Evolutionary conservation across 768 basidiomycete species (phyloP), one percentile per base, ranked within the genome.

Genomic region (Mycena metata): DNA sequence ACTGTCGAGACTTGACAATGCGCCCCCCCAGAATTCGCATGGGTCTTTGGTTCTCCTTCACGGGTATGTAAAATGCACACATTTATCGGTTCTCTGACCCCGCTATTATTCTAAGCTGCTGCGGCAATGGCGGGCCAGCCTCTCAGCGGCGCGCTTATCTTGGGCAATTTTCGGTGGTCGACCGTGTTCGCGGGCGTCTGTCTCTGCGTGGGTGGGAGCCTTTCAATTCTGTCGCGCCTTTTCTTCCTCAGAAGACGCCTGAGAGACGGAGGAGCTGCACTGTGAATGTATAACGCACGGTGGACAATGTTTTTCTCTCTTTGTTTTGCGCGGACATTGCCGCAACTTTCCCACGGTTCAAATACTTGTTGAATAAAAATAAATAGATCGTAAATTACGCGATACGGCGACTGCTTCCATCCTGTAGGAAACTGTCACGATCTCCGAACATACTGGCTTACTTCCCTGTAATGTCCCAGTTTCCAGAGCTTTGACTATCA

Each of bases 11-110:
- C 12, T 47, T 64, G 2, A 12, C n/a, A 12, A 41, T 19, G n/a
- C 30, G 17, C 23, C 15, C 36, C 23, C 15, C 36, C 45, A 68
- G 67, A 36, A 46, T 63, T 45, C 67, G 67, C 8, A 68, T 68
- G 67, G 67, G 67, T 16, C 39, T 68, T 46, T 68, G 67, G 67
- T 68, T 68, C 61, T 33, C 67, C 23, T 50, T 68, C 55, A 63
- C 60, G 2, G 67, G 67, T 39, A 9, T 39, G 39, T 68, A 51
- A 52, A 24, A 11, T 24, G 5, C 11, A 12, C 8, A 10, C 15
- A n/a, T 13, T 21, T 16, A 23, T 33, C 36, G 19, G 7, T 39
- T 24, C 15, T 17, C 23, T 54, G 21, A 42, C 54, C 2, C 15
- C 7, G 7, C 13, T 8, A 21, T 61, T 26, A 17, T 36, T 35